phyloP scores from a whole-genome alignment of 106 monocot species.

The Dendrobium huoshanense region DNA sequence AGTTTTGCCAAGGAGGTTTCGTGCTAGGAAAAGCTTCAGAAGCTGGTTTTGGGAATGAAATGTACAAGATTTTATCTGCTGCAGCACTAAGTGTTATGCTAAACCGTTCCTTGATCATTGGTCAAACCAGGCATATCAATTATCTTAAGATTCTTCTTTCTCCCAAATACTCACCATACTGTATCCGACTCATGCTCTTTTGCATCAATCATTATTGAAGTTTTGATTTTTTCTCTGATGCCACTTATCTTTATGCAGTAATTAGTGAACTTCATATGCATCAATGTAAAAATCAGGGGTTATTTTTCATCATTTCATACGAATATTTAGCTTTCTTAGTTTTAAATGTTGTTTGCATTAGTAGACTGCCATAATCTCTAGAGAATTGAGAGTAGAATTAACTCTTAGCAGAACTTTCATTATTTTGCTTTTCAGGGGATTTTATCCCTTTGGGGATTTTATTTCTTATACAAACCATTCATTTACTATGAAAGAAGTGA shows the following conservation, averaged over 20 bases:
- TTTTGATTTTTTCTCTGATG: neutral
- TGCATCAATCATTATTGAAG: neutral
- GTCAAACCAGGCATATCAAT: conserved; percentile 84
- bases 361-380: neutral
- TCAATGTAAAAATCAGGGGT: neutral
- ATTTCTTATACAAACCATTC: conserved; percentile 68
- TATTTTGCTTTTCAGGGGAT: conserved; percentile 43
- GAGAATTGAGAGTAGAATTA: neutral
- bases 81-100: conserved; percentile 88
- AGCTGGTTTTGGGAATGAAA: conserved; percentile 98
- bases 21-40: conserved; percentile 85
- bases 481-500: conserved; percentile 82
- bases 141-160: conserved; percentile 28
- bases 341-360: neutral
- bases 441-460: conserved; percentile 86
- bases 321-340: neutral
- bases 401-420: conserved; percentile 8
- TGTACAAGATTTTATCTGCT: conserved; percentile 97
- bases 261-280: neutral
- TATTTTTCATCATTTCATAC: neutral
- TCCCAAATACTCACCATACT: conserved; percentile 2
- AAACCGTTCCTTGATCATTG: conserved; percentile 94
- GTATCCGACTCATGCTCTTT: neutral
- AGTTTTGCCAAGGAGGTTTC: conserved; percentile 86
- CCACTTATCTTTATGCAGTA: neutral